These are phyloP conservation scores for Ogataea corticis DNA, from an alignment of 805 yeast species.

Conservation along the genomic window DNA sequence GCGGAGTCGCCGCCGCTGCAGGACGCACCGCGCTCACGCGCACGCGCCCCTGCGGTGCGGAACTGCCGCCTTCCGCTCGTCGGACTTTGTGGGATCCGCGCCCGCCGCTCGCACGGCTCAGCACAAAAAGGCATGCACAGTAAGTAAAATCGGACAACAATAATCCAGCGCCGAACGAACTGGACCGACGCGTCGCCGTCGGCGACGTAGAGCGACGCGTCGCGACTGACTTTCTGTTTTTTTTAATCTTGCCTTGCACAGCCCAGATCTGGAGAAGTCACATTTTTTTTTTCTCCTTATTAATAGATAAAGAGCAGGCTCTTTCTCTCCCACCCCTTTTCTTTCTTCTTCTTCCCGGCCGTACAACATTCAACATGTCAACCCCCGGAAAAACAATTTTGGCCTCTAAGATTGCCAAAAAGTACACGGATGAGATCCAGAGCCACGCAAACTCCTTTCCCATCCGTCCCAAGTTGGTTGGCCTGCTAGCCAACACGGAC, in stretches of 20 bases:
- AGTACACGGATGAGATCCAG: slow-evolving; percentile 71
- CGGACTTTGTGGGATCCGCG: slow-evolving; percentile 2
- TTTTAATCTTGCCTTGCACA: slow-evolving; percentile 1
- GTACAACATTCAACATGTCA: slow-evolving; percentile 7
- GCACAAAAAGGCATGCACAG: not conserved
- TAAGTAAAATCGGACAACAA: slow-evolving; percentile 5
- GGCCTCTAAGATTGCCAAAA: slow-evolving; percentile 86
- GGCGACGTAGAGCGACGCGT: not conserved
- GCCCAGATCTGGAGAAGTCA: slow-evolving; percentile 7
- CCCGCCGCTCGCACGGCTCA: not conserved
- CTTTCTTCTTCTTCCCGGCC: not conserved
- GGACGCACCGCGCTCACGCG: not conserved
- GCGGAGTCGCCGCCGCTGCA: not conserved
- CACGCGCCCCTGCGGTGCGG: not conserved
- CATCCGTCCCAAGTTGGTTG: slow-evolving; percentile 75
- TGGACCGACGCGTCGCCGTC: not conserved
- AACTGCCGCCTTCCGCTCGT: not conserved
- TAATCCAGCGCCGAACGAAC: slow-evolving; percentile 3
- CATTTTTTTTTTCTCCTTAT: no score
- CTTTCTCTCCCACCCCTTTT: no score
- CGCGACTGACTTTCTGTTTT: not conserved
- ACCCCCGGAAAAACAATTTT: slow-evolving; percentile 75
- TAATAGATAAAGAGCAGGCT: no score
- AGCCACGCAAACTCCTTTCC: slow-evolving; percentile 52
- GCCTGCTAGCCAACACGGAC: slow-evolving; percentile 87